Conservation (phyloP, 2,329 filamentous ascomycete genomes). For the Chaetomiaceae sp. region DNA sequence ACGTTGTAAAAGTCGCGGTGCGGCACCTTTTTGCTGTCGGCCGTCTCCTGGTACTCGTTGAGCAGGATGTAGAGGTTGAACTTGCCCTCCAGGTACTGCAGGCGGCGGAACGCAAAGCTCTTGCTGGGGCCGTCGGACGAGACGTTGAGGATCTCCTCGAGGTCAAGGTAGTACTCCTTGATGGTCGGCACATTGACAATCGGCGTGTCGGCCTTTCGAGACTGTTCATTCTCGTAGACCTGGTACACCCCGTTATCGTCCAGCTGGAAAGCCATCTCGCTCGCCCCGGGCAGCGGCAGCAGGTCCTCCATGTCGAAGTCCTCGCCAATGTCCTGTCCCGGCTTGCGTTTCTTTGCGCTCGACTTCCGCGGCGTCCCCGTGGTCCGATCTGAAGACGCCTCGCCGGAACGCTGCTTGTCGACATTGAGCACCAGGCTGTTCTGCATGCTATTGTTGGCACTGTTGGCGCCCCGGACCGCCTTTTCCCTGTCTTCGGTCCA, state of each 20-base stretch:
- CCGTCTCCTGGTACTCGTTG: conserved; percentile 97
- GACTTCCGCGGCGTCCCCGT: conserved; percentile 38
- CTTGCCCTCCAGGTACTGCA: conserved; percentile 95
- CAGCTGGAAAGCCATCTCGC: conserved; percentile 70
- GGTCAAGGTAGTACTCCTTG: conserved; percentile 91
- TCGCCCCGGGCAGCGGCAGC: conserved; percentile 65
- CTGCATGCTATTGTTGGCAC: conserved; percentile 41
- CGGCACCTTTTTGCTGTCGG: conserved; percentile 94
- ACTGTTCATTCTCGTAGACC: conserved; percentile 70
- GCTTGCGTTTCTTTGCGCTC: conserved; percentile 65
- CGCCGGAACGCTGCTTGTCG: conserved; percentile 30
- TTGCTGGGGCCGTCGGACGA: conserved; percentile 95
- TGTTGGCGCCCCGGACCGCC: conserved; percentile 31
- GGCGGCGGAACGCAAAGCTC: conserved; percentile 89
- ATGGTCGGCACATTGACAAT: conserved; percentile 84
- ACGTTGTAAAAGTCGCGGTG: conserved; percentile 99
- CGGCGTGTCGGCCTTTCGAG: conserved; percentile 60
- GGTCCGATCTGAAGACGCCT: conserved; percentile 31
- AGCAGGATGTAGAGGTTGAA: conserved; percentile 91
- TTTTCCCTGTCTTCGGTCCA: conserved; percentile 61
- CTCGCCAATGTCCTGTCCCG: conserved; percentile 83
- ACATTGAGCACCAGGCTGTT: conserved; percentile 42
- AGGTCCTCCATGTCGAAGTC: conserved; percentile 83
- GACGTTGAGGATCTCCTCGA: conserved; percentile 81
- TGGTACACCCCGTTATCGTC: conserved; percentile 88